These are phyloP conservation scores for Clitocybe nebularis DNA, from an alignment of 1,284 basidiomycete species.

Conservation along the genomic window DNA sequence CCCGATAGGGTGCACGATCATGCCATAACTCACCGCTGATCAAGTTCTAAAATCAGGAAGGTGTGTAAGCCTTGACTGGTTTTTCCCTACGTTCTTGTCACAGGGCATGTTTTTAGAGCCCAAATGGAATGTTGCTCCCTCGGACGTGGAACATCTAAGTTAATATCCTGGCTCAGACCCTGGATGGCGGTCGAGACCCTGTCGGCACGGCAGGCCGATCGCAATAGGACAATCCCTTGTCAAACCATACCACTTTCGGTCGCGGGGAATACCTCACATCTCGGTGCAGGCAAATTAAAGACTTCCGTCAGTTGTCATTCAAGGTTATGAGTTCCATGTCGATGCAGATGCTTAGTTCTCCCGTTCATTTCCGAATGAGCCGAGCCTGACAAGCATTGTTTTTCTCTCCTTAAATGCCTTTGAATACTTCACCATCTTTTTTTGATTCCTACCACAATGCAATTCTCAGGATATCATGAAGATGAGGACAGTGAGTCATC, in stretches of 20 bases:
- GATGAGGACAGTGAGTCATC: conserved; percentile 9
- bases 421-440: conserved; percentile 1
- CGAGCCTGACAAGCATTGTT: conserved; percentile 17
- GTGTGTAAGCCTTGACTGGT: no score
- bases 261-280: conserved; percentile 9
- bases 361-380: conserved; percentile 21
- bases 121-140: not conserved
- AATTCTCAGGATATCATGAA: not conserved
- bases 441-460: conserved; percentile 10
- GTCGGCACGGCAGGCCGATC: not conserved
- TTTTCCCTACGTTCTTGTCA: conserved; percentile 1
- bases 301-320: conserved; percentile 12
- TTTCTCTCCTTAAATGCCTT: conserved; percentile 8
- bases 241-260: conserved; percentile 7
- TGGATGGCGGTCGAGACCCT: not conserved
- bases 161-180: not conserved
- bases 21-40: not conserved
- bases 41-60: not conserved
- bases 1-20: not conserved
- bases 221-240: not conserved
- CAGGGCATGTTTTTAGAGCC: not conserved
- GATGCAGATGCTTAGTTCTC: conserved; percentile 15
- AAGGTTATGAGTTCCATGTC: conserved; percentile 15
- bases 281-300: conserved; percentile 10
- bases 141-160: not conserved